Percentiles rank a stretch among this genome's conserved stretches.
phyloP scores from a whole-genome alignment of 352 stramenopile genomes.

The Pythium scleroteichum region DNA sequence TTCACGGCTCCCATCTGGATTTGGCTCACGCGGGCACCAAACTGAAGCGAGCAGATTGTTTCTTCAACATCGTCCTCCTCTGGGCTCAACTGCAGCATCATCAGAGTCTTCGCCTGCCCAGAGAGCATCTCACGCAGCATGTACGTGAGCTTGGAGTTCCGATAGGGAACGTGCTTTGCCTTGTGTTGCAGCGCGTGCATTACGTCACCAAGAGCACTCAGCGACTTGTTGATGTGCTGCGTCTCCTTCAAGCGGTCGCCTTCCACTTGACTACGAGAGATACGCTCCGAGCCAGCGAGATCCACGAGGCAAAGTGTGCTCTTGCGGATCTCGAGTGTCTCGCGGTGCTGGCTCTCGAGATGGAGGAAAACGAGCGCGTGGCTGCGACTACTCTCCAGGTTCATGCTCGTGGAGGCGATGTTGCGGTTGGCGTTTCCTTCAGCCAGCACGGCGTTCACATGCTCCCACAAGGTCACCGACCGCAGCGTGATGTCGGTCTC shows the following conservation, averaged over 20 bases:
- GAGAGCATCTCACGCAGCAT: slow-evolving; percentile 92
- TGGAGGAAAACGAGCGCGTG: slow-evolving; percentile 84
- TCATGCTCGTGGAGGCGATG: slow-evolving; percentile 84
- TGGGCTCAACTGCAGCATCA: slow-evolving; percentile 92
- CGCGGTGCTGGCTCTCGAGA: slow-evolving; percentile 68
- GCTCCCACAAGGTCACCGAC: slow-evolving; percentile 54
- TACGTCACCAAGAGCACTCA: slow-evolving; percentile 97
- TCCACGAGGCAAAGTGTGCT: slow-evolving; percentile 97
- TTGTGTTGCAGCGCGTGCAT: slow-evolving; percentile 93
- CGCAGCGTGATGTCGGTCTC: slow-evolving; percentile 72
- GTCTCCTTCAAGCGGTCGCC: slow-evolving; percentile 94
- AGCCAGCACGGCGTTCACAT: slow-evolving; percentile 67
- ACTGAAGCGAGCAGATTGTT: slow-evolving; percentile 88
- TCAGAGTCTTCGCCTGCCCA: slow-evolving; percentile 89
- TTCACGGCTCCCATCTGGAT: slow-evolving; percentile 86
- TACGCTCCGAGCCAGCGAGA: slow-evolving; percentile 96
- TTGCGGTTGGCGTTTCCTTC: slow-evolving; percentile 84
- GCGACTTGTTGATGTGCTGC: slow-evolving; percentile 98
- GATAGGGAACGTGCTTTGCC: slow-evolving; percentile 93
- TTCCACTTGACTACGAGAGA: slow-evolving; percentile 83
- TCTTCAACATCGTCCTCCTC: slow-evolving; percentile 82
- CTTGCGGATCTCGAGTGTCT: slow-evolving; percentile 64
- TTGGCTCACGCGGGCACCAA: slow-evolving; percentile 88
- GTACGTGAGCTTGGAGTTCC: slow-evolving; percentile 95
- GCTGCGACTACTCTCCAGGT: slow-evolving; percentile 84